A percentile compares a stretch with the other conserved stretches of the same genome.
Evolutionary conservation across 441 rosid species (phyloP).

Genomic region (Populus tomentosa): DNA sequence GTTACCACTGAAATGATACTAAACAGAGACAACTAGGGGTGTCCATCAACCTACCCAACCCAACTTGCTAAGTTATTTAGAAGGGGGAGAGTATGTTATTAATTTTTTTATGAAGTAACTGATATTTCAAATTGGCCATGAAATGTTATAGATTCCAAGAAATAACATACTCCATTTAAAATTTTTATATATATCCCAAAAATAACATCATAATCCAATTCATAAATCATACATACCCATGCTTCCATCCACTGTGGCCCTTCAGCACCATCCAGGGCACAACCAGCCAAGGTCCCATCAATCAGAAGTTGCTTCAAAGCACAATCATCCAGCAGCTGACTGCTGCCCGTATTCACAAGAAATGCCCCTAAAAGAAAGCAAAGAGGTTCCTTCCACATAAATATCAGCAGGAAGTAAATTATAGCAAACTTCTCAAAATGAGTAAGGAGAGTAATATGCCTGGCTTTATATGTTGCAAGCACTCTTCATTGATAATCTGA

Average conservation of each 20-base stretch:
- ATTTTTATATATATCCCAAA: background rate
- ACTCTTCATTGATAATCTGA: conserved; percentile 87
- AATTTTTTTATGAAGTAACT: background rate
- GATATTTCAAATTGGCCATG: background rate
- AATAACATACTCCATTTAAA: background rate
- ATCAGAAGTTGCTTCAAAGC: conserved; percentile 86
- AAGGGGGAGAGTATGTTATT: background rate
- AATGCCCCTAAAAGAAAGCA: conserved; percentile 62
- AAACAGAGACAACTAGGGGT: too few relatives aligned
- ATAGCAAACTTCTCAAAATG: background rate
- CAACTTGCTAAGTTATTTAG: background rate
- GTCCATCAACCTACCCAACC: background rate
- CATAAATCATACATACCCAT: conserved; percentile 56
- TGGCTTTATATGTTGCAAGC: conserved; percentile 94
- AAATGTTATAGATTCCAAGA: background rate
- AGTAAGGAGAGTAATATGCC: conserved; percentile 39
- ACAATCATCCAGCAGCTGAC: conserved; percentile 93
- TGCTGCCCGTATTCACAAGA: conserved; percentile 94
- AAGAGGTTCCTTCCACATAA: conserved; percentile 2
- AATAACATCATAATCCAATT: background rate
- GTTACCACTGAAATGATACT: background rate
- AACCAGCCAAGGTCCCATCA: conserved; percentile 94
- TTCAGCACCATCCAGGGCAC: conserved; percentile 97
- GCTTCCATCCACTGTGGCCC: conserved; percentile 99
- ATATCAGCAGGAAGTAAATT: conserved; percentile 5